These are phyloP conservation scores for Colletotrichum tabaci DNA, from an alignment of 2,329 filamentous ascomycete species.

Conservation along the genomic window DNA sequence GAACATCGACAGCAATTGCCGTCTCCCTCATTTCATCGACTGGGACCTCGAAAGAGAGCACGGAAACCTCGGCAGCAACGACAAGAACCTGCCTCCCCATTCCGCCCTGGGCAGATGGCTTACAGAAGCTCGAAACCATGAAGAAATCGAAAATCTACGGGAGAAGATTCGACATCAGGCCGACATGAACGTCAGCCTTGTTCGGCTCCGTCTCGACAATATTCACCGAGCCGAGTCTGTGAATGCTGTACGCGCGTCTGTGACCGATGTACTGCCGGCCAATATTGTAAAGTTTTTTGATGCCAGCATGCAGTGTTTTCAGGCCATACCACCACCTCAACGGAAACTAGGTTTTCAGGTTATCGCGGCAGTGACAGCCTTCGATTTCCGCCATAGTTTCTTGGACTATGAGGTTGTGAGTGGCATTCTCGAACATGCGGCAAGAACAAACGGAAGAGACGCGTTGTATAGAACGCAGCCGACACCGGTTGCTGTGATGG, in stretches of 20 bases:
- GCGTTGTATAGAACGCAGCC: too few relatives aligned
- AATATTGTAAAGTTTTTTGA: constrained; percentile 15
- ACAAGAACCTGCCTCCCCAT: neutral
- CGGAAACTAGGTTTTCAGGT: constrained; percentile 9
- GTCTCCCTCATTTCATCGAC: neutral
- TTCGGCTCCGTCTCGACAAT: constrained; percentile 1
- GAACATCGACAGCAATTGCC: neutral
- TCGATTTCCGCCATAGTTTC: neutral
- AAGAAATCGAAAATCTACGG: neutral
- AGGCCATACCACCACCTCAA: neutral
- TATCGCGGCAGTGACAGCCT: constrained; percentile 21
- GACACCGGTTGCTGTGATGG: too few relatives aligned
- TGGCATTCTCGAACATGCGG: neutral
- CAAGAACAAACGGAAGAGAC: neutral
- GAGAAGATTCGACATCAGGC: neutral
- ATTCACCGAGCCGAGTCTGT: neutral
- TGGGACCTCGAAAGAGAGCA: constrained; percentile 10
- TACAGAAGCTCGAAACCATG: neutral
- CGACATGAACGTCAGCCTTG: constrained; percentile 5
- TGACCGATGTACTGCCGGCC: neutral
- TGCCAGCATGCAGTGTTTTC: constrained; percentile 6
- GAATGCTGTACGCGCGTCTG: neutral
- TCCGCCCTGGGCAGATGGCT: constrained; percentile 6
- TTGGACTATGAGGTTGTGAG: constrained; percentile 4
- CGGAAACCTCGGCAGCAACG: neutral